Conservation (phyloP, 345 rosid genomes). For the Citrus hindsii region DNA sequence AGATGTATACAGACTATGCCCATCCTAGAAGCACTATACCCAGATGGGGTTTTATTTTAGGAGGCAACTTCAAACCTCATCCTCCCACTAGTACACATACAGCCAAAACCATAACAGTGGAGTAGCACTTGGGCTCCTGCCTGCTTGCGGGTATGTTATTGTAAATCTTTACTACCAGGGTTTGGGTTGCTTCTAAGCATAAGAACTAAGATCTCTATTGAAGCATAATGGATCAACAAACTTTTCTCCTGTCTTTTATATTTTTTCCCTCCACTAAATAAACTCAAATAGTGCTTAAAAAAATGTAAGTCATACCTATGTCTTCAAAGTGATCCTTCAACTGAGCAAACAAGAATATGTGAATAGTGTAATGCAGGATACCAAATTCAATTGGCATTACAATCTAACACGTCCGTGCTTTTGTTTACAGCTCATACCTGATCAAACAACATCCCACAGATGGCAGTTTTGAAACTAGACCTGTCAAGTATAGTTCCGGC, state of each 20-base stretch:
- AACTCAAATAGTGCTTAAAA: not conserved
- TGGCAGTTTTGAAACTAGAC: not conserved
- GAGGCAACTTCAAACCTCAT: not conserved
- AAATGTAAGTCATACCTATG: not conserved
- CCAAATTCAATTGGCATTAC: not conserved
- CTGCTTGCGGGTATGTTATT: not conserved
- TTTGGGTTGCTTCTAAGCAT: not conserved
- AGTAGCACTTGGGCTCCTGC: not conserved
- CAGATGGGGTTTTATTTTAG: not conserved
- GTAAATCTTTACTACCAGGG: not conserved
- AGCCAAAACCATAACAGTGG: not conserved
- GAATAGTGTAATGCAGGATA: not conserved
- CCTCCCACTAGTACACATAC: not conserved
- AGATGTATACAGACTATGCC: not conserved
- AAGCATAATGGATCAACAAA: not conserved
- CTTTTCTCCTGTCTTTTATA: not conserved
- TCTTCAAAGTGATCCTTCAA: not conserved
- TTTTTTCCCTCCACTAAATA: not conserved
- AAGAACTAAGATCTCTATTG: not conserved
- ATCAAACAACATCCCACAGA: not conserved
- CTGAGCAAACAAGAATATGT: not conserved
- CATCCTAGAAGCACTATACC: not conserved
- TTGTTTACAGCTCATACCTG: not conserved
- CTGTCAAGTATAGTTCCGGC: not conserved
- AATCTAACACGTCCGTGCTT: not conserved